Percentiles rank a stretch among this genome's conserved stretches.
Evolutionary conservation across 1,139 yeast species (phyloP).

Genomic region (Diutina rugosa): DNA sequence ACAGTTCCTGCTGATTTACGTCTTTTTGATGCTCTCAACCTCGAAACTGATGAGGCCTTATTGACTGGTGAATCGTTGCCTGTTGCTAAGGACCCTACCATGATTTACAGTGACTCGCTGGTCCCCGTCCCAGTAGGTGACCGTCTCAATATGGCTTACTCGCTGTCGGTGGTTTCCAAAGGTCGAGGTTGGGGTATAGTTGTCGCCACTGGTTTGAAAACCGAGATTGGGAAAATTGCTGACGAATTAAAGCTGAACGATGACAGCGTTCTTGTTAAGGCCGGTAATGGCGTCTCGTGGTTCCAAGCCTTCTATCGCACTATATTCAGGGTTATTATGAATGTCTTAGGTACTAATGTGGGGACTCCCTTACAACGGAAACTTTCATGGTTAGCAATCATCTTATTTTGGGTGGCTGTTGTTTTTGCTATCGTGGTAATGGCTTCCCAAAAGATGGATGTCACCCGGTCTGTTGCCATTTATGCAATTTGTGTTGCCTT

Average conservation of each 20-base stretch:
- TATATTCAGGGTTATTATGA: slow-evolving; percentile 18
- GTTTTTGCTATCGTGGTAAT: slow-evolving; percentile 66
- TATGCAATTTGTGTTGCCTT: slow-evolving; percentile 80
- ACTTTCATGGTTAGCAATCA: slow-evolving; percentile 61
- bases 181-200: slow-evolving; percentile 69
- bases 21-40: slow-evolving; percentile 45
- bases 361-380: slow-evolving; percentile 71
- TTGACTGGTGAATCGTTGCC: slow-evolving; percentile 77
- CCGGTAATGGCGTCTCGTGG: slow-evolving; percentile 3
- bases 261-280: slow-evolving; percentile 3
- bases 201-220: slow-evolving; percentile 51
- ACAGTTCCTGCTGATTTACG: slow-evolving; percentile 72
- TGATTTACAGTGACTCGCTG: slow-evolving; percentile 23
- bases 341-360: slow-evolving; percentile 58
- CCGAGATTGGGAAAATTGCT: slow-evolving; percentile 74
- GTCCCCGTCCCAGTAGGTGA: slow-evolving; percentile 57
- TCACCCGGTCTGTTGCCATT: slow-evolving; percentile 60
- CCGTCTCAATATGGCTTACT: slow-evolving; percentile 58
- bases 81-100: slow-evolving; percentile 38
- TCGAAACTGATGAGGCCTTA: slow-evolving; percentile 72
- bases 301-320: slow-evolving; percentile 6
- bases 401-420: slow-evolving; percentile 59
- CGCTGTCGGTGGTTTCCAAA: slow-evolving; percentile 61
- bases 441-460: slow-evolving; percentile 63
- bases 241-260: slow-evolving; percentile 33